Conservation (phyloP, 2,329 filamentous ascomycete genomes). For the Macrophomina pseudophaseolina region DNA sequence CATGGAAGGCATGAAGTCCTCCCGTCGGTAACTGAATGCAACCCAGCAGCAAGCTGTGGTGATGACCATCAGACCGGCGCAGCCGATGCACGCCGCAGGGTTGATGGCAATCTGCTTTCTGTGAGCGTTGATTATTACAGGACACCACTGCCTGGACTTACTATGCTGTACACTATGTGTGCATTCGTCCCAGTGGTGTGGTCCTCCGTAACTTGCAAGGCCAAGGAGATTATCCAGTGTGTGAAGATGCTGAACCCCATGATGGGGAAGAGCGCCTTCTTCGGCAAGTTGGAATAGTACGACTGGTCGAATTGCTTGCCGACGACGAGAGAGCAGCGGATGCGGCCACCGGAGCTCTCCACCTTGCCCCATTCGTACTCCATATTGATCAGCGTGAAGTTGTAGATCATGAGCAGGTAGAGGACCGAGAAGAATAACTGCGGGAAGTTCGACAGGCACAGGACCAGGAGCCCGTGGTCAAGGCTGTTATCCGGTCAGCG, state of each 20-base stretch:
- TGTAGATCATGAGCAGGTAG: slow-evolving; percentile 40
- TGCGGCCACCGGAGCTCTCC: slow-evolving; percentile 33
- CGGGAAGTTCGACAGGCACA: slow-evolving; percentile 36
- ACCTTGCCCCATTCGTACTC: slow-evolving; percentile 38
- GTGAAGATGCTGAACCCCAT: slow-evolving; percentile 37
- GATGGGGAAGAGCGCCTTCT: slow-evolving; percentile 36
- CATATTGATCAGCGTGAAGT: slow-evolving; percentile 36
- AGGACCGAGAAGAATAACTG: slow-evolving; percentile 39
- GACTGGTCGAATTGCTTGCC: slow-evolving; percentile 36
- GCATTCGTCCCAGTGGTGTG: background rate
- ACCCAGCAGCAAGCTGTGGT: slow-evolving; percentile 39
- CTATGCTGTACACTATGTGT: background rate
- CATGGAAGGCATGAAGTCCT: slow-evolving; percentile 41
- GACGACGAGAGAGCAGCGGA: slow-evolving; percentile 37
- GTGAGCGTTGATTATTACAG: slow-evolving; percentile 12
- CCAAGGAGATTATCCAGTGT: slow-evolving; percentile 37
- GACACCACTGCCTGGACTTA: background rate
- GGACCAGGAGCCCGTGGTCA: slow-evolving; percentile 31
- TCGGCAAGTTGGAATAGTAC: slow-evolving; percentile 39
- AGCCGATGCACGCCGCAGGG: background rate
- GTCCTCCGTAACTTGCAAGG: background rate
- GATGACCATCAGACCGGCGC: slow-evolving; percentile 35
- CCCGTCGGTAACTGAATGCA: slow-evolving; percentile 37
- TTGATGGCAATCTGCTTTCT: background rate
- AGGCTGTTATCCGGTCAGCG: background rate